These are phyloP conservation scores for Nepenthes alata DNA, from an alignment of 179 eudicot genomes.

Conservation along the genomic window DNA sequence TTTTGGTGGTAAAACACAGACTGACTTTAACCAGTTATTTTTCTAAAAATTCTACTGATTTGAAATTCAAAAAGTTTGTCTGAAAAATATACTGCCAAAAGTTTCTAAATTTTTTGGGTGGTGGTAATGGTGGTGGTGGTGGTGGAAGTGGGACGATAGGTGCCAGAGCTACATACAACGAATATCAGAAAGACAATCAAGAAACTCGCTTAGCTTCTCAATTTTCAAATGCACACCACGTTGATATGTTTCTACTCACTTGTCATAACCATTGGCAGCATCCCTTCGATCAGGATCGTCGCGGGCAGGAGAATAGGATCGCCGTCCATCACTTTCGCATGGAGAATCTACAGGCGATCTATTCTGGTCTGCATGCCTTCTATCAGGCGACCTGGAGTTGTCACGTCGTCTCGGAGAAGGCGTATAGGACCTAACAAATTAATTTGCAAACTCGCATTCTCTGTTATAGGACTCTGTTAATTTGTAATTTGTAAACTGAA, in stretches of 20 bases:
- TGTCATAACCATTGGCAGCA: constrained; percentile 29
- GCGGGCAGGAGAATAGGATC: constrained; percentile 30
- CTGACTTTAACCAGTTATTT: not conserved
- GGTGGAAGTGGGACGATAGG: not conserved
- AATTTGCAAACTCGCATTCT: not conserved
- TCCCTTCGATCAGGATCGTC: constrained; percentile 16
- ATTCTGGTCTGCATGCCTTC: constrained; percentile 34
- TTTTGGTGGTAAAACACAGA: not conserved
- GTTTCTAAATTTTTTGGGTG: not conserved
- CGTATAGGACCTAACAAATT: constrained; percentile 36
- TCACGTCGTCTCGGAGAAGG: constrained; percentile 46
- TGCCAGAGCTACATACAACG: not conserved
- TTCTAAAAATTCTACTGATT: too few relatives aligned
- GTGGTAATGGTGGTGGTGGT: not conserved
- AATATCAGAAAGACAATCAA: too few relatives aligned
- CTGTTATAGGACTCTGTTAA: too few relatives aligned
- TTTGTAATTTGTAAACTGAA: not conserved
- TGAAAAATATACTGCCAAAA: too few relatives aligned
- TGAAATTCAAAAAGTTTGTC: too few relatives aligned
- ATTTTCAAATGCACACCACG: not conserved
- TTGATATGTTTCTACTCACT: constrained; percentile 5
- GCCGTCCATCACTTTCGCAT: constrained; percentile 24
- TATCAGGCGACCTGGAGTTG: constrained; percentile 38
- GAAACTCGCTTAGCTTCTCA: not conserved
- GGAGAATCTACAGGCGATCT: constrained; percentile 37